Percentiles rank a stretch among this genome's conserved stretches.
phyloP scores from a whole-genome alignment of 495 filamentous ascomycete species.

The Pyrenula aspistea region DNA sequence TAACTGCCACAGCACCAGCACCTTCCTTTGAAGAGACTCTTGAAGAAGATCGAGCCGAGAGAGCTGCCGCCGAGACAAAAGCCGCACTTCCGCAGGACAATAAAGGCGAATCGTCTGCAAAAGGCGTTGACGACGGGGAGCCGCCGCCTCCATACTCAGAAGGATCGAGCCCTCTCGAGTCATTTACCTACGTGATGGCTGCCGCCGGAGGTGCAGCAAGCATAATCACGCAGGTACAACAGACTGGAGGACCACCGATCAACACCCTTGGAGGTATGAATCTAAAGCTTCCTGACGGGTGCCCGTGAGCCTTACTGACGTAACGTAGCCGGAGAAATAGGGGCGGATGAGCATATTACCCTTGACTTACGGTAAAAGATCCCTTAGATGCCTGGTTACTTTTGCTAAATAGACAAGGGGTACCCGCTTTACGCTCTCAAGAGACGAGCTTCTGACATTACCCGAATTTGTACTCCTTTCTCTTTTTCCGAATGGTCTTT shows the following conservation, averaged over 20 bases:
- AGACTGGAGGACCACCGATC: constrained; percentile 72
- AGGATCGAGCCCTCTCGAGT: constrained; percentile 80
- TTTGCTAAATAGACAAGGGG: constrained; percentile 43
- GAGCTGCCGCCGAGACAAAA: constrained; percentile 67
- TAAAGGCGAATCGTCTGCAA: constrained; percentile 58
- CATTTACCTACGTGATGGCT: constrained; percentile 96
- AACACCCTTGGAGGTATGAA: constrained; percentile 75
- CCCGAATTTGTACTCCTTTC: constrained; percentile 98
- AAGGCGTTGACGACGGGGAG: constrained; percentile 71
- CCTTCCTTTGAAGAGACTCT: constrained; percentile 23
- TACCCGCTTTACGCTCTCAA: constrained; percentile 81
- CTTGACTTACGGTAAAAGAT: constrained; percentile 74
- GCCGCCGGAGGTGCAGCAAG: constrained; percentile 91
- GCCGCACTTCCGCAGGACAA: constrained; percentile 63
- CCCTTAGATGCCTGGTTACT: not conserved
- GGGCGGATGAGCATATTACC: constrained; percentile 88
- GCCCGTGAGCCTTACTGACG: too few species aligned
- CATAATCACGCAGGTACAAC: constrained; percentile 97
- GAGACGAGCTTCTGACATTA: constrained; percentile 88
- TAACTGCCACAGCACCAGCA: constrained; percentile 44
- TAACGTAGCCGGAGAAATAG: constrained; percentile 46
- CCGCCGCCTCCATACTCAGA: constrained; percentile 95
- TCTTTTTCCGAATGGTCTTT: constrained; percentile 94
- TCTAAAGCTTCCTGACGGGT: too few species aligned
- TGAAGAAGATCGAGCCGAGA: constrained; percentile 35